phyloP scores from a whole-genome alignment of 1,139 yeast species.

The Kluyveromyces marxianus region DNA sequence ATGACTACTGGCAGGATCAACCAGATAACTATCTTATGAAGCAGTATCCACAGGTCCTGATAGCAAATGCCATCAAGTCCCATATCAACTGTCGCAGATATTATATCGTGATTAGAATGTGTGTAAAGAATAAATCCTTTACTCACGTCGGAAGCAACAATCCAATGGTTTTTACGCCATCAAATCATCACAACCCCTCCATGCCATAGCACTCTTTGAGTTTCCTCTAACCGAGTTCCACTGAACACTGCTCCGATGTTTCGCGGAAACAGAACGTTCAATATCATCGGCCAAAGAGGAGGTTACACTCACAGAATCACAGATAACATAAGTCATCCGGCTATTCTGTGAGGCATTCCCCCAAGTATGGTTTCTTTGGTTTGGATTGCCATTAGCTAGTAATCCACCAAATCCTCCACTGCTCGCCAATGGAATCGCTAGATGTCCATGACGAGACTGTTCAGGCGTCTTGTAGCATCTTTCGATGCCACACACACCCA shows the following conservation, averaged over 20 bases:
- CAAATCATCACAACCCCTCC: slow-evolving; percentile 9
- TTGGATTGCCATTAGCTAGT: slow-evolving; percentile 33
- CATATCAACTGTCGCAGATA: slow-evolving; percentile 1
- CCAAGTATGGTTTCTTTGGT: slow-evolving; percentile 26
- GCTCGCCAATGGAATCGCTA: slow-evolving; percentile 27
- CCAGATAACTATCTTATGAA: slow-evolving; percentile 34
- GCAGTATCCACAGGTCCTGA: slow-evolving; percentile 1
- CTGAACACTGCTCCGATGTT: slow-evolving; percentile 22
- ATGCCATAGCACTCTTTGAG: slow-evolving; percentile 32
- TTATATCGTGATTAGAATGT: background rate
- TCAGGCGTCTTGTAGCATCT: slow-evolving; percentile 13
- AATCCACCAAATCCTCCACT: slow-evolving; percentile 35
- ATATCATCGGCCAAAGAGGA: slow-evolving; percentile 29
- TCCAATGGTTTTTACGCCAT: slow-evolving; percentile 12
- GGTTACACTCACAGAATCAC: slow-evolving; percentile 29
- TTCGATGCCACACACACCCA: slow-evolving; percentile 13
- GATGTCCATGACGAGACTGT: slow-evolving; percentile 24
- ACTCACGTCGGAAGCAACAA: slow-evolving; percentile 3
- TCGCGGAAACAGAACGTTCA: slow-evolving; percentile 19
- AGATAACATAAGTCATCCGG: slow-evolving; percentile 20
- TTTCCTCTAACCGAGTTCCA: slow-evolving; percentile 29
- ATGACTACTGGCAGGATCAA: slow-evolving; percentile 45
- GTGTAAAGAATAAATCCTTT: background rate
- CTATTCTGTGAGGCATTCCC: slow-evolving; percentile 29
- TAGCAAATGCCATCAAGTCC: slow-evolving; percentile 8